Evolutionary conservation across 2,329 filamentous ascomycete species (phyloP).

Genomic region (Pezicula neosporulosa): DNA sequence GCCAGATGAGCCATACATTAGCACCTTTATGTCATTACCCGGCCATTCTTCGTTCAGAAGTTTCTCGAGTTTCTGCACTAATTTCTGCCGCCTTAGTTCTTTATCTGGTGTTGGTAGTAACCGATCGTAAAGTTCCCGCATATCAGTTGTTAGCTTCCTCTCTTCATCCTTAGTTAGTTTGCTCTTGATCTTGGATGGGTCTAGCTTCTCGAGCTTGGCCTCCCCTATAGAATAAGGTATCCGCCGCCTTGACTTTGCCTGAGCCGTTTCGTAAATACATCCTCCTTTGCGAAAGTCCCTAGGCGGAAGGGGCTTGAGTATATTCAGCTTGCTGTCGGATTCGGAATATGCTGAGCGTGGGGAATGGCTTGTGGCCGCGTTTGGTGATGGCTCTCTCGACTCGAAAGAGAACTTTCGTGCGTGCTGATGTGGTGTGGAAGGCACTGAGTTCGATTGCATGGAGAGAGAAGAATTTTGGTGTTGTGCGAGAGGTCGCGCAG

Average conservation of each 20-base stretch:
- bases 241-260: conserved; percentile 75
- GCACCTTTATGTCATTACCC: conserved; percentile 81
- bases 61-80: conserved; percentile 84
- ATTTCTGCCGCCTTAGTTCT: conserved; percentile 67
- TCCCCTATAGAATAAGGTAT: conserved; percentile 92
- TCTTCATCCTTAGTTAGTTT: conserved; percentile 71
- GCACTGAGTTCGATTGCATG: conserved; percentile 83
- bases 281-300: conserved; percentile 40
- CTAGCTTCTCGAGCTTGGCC: conserved; percentile 69
- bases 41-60: conserved; percentile 92
- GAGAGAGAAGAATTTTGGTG: conserved; percentile 46
- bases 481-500: conserved; percentile 30
- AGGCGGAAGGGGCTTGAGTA: conserved; percentile 61
- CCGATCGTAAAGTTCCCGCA: conserved; percentile 79
- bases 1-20: conserved; percentile 96
- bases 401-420: conserved; percentile 77
- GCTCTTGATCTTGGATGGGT: conserved; percentile 69
- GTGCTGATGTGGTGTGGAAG: conserved; percentile 88
- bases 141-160: conserved; percentile 71
- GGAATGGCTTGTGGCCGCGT: conserved; percentile 72
- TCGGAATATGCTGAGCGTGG: conserved; percentile 90
- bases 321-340: conserved; percentile 70
- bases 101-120: conserved; percentile 80
- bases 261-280: conserved; percentile 87
- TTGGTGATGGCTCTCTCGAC: conserved; percentile 79